Conservation (phyloP, 192 early-diverging fungal genomes). For the Coemansia sp. region DNA sequence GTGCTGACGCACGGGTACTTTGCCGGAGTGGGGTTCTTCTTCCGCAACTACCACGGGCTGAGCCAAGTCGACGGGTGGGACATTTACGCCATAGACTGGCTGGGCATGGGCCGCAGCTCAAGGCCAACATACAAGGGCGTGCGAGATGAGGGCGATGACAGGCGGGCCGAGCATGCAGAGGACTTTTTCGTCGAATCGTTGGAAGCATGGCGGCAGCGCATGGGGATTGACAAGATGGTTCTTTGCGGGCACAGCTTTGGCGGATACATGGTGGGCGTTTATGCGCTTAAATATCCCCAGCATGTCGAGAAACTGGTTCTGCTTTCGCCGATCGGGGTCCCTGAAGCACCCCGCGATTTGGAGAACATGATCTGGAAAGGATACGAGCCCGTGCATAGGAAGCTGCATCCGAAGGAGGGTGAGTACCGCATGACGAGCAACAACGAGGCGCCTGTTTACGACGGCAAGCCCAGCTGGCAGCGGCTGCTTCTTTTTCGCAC, state of each 20-base stretch:
- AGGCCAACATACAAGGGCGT: constrained; percentile 67
- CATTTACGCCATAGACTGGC: constrained; percentile 75
- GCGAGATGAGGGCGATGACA: constrained; percentile 49
- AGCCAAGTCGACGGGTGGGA: constrained; percentile 43
- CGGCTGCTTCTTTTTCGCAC: constrained; percentile 25
- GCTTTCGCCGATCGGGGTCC: constrained; percentile 79
- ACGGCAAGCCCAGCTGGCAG: constrained; percentile 38
- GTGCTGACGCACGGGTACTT: constrained; percentile 57
- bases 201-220: constrained; percentile 82
- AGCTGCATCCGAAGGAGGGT: constrained; percentile 5
- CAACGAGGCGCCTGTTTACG: constrained; percentile 34
- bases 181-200: constrained; percentile 87
- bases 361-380: constrained; percentile 52
- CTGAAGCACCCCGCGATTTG: constrained; percentile 50
- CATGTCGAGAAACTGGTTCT: constrained; percentile 85
- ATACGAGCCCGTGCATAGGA: constrained; percentile 22
- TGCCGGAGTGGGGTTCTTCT: constrained; percentile 56
- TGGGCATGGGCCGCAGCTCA: constrained; percentile 87
- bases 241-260: constrained; percentile 84
- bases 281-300: constrained; percentile 85
- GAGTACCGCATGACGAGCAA: constrained; percentile 17
- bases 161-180: constrained; percentile 63
- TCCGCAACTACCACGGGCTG: constrained; percentile 53
- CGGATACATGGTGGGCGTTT: constrained; percentile 82
- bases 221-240: constrained; percentile 81